Conservation (phyloP, 345 rosid species). For the Camelina neglecta region DNA sequence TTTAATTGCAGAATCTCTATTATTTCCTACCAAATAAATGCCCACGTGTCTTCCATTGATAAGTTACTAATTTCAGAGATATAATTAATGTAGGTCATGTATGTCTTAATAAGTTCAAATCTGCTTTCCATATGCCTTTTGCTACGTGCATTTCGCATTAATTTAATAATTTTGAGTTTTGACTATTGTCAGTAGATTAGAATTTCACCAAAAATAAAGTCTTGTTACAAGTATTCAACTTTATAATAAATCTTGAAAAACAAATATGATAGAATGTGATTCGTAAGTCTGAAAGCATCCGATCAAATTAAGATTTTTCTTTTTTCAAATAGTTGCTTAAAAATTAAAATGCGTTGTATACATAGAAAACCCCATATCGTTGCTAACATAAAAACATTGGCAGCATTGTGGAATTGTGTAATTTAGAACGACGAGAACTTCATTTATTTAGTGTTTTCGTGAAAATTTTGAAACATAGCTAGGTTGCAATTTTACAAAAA, state of each 20-base stretch:
- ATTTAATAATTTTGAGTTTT: conserved; percentile 37
- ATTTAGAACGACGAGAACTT: background rate
- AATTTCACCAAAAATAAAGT: background rate
- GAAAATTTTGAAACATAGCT: background rate
- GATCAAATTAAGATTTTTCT: background rate
- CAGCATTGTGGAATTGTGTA: conserved; percentile 7
- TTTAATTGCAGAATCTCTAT: conserved; percentile 21
- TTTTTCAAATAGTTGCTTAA: background rate
- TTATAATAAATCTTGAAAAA: conserved; percentile 6
- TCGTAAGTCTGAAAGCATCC: background rate
- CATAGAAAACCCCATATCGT: background rate
- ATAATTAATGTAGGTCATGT: conserved; percentile 38
- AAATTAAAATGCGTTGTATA: background rate
- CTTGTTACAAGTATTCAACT: conserved; percentile 6
- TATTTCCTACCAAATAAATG: conserved; percentile 32
- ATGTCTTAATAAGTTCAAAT: conserved; percentile 31
- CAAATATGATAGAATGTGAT: background rate
- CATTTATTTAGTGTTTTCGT: too few relatives aligned
- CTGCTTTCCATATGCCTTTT: conserved; percentile 22
- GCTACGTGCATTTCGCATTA: conserved; percentile 35
- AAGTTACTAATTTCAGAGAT: conserved; percentile 33
- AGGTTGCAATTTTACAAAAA: background rate
- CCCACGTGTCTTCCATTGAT: conserved; percentile 35
- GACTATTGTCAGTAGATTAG: conserved; percentile 26
- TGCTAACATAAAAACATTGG: background rate